These are phyloP conservation scores for Rhodotorula diobovata DNA, from an alignment of 768 basidiomycete species.

Conservation along the genomic window DNA sequence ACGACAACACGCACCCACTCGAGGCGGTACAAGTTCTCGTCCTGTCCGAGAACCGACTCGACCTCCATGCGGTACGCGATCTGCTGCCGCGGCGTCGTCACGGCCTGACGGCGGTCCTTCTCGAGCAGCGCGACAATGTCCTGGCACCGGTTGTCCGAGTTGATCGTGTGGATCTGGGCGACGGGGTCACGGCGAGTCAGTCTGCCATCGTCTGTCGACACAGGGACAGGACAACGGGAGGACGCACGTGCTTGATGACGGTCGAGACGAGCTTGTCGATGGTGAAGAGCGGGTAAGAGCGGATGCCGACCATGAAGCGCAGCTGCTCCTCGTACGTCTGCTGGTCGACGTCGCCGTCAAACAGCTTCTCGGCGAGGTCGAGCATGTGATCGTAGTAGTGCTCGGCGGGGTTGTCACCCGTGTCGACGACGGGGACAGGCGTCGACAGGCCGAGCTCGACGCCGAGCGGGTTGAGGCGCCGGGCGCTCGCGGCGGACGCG, in stretches of 20 bases:
- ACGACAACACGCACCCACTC: slow-evolving; percentile 48
- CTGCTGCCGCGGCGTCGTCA: slow-evolving; percentile 47
- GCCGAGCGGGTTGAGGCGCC: slow-evolving; percentile 40
- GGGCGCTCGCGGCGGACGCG: slow-evolving; percentile 43
- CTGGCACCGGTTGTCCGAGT: slow-evolving; percentile 79
- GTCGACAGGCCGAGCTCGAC: slow-evolving; percentile 57
- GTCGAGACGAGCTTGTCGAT: slow-evolving; percentile 88
- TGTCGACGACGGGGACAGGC: slow-evolving; percentile 56
- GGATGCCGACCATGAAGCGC: slow-evolving; percentile 87
- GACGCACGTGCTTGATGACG: slow-evolving; percentile 81
- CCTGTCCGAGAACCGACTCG: slow-evolving; percentile 48
- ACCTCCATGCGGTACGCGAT: slow-evolving; percentile 53
- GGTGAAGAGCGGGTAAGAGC: slow-evolving; percentile 90
- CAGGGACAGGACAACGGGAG: background rate
- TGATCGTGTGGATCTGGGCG: slow-evolving; percentile 73
- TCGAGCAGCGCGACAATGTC: slow-evolving; percentile 53
- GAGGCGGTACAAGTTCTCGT: slow-evolving; percentile 52
- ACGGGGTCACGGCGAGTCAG: slow-evolving; percentile 43
- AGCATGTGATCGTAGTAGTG: slow-evolving; percentile 86
- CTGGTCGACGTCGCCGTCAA: slow-evolving; percentile 87
- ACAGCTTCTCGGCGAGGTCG: slow-evolving; percentile 85
- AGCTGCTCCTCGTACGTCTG: slow-evolving; percentile 88
- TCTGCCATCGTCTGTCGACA: background rate
- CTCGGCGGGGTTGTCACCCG: slow-evolving; percentile 50
- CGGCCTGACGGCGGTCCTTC: slow-evolving; percentile 36